Evolutionary conservation across 371 early-diverging fungal genomes (phyloP), one percentile per base, ranked within the genome.

Genomic region (Mucor indicus): DNA sequence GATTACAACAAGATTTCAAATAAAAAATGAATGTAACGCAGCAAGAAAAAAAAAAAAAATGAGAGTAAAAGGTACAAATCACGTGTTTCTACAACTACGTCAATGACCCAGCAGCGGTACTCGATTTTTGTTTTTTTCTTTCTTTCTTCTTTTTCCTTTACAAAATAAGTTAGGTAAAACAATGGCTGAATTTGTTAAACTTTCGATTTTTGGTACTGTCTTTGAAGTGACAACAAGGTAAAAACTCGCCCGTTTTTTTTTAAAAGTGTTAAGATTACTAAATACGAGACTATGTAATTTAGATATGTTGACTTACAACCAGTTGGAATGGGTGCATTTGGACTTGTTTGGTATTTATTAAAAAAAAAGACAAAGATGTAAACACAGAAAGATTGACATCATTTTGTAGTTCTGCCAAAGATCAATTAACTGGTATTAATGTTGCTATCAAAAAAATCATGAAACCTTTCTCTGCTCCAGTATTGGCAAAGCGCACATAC

Each of bases 281-380:
- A 29, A 36, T 23, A 24, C 19, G 27, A 29, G 7, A 20, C 8
- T 5, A 12, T 13, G 15, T 41, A 24, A 41, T 27, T 17, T 55
- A 89, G 91, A 74, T 96, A 96, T 79, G 84, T 84, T 27, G 89
- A 92, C 66, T 79, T 95, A 53, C 88, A 93, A 63, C 93, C 95
- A 13, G 88, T 96, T 25, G 97, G 97, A 37, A 92, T 95, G 92
- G 97, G 97, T 41, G 93, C 95, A 7, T 96, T 95, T 67, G 96
- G 96, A 55, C 79, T 95, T 15, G 96, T 96, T 11, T 95, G 94
- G 92, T 94, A 83, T 13, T 33, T 33, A 15, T 15, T 15, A 22
- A 16, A 35, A 16, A 35, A 35, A 8, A 65, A 77, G 50, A 25
- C 42, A n/a, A 22, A 11, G 29, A 42, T 17, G 30, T 3, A 30